Percentiles rank a stretch among this genome's conserved stretches.
Evolutionary conservation across 371 early-diverging fungal genomes (phyloP).

Genomic region (Catenaria anguillulae): DNA sequence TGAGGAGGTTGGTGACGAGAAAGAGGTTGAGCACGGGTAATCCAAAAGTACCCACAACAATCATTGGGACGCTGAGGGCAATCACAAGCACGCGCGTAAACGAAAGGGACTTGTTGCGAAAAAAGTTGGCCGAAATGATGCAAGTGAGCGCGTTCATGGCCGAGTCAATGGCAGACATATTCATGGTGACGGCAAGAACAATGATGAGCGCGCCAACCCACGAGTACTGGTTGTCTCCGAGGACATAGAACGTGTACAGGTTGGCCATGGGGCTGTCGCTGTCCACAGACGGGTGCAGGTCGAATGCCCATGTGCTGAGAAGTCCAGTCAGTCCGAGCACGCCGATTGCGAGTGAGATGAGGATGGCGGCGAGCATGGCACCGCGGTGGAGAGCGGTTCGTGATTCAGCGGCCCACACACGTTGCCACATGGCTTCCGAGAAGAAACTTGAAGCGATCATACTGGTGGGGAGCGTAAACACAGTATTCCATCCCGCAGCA

Average conservation of each 20-base stretch:
- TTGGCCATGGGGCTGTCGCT: conserved; percentile 19
- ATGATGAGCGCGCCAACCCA: conserved; percentile 24
- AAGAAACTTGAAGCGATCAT: conserved; percentile 34
- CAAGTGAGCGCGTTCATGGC: conserved; percentile 39
- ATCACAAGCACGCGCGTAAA: conserved; percentile 29
- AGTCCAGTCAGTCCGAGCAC: conserved; percentile 41
- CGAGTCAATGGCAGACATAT: conserved; percentile 37
- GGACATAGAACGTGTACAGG: conserved; percentile 28
- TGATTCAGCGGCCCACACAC: conserved; percentile 42
- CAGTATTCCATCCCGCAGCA: conserved; percentile 28
- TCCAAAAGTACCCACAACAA: conserved; percentile 24
- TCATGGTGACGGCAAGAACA: conserved; percentile 34
- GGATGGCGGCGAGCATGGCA: conserved; percentile 21
- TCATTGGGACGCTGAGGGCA: conserved; percentile 35
- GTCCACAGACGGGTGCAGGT: conserved; percentile 16
- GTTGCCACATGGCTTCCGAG: conserved; percentile 42
- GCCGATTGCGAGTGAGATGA: conserved; percentile 28
- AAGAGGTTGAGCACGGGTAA: conserved; percentile 30
- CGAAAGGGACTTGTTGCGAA: conserved; percentile 24
- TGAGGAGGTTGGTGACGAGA: conserved; percentile 36
- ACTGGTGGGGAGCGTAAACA: conserved; percentile 34
- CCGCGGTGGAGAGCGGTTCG: conserved; percentile 27
- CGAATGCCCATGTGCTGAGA: conserved; percentile 32
- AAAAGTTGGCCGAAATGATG: conserved; percentile 27
- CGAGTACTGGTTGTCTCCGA: conserved; percentile 18